A percentile compares a stretch with the other conserved stretches of the same genome.
phyloP scores from a whole-genome alignment of 495 filamentous ascomycete species.

The Rostrohypoxylon terebratum region DNA sequence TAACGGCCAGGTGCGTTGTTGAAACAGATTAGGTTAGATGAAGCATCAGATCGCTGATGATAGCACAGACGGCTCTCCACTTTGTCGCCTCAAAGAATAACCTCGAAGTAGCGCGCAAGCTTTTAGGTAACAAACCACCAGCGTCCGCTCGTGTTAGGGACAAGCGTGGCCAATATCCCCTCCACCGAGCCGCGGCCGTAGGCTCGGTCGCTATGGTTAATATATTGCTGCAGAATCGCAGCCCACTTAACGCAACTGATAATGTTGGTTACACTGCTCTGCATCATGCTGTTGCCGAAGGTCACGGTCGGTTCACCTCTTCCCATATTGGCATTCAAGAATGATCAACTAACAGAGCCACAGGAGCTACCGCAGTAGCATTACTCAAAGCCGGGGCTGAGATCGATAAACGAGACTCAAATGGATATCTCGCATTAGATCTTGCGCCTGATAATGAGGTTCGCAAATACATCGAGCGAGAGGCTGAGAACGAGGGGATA shows the following conservation, averaged over 20 bases:
- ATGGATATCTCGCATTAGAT: slow-evolving; percentile 80
- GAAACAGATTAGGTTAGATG: not conserved
- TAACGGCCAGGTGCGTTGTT: slow-evolving; percentile 66
- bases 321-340: not conserved
- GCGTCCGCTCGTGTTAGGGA: slow-evolving; percentile 89
- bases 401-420: slow-evolving; percentile 77
- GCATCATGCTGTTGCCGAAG: slow-evolving; percentile 94
- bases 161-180: slow-evolving; percentile 80
- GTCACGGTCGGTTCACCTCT: slow-evolving; percentile 69
- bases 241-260: slow-evolving; percentile 90
- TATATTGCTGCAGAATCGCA: slow-evolving; percentile 79
- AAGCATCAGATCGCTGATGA: slow-evolving; percentile 1
- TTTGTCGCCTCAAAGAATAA: slow-evolving; percentile 92
- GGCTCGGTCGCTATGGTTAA: slow-evolving; percentile 87
- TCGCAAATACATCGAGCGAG: slow-evolving; percentile 80
- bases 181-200: slow-evolving; percentile 92
- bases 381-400: slow-evolving; percentile 88
- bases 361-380: slow-evolving; percentile 81
- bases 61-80: slow-evolving; percentile 81
- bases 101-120: slow-evolving; percentile 79
- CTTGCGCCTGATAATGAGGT: slow-evolving; percentile 80
- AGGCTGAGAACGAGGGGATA: slow-evolving; percentile 87
- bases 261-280: slow-evolving; percentile 83
- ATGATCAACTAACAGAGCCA: slow-evolving; percentile 5
- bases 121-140: slow-evolving; percentile 74